Conservation (phyloP, 768 basidiomycete genomes). For the Pholiota conissans region DNA sequence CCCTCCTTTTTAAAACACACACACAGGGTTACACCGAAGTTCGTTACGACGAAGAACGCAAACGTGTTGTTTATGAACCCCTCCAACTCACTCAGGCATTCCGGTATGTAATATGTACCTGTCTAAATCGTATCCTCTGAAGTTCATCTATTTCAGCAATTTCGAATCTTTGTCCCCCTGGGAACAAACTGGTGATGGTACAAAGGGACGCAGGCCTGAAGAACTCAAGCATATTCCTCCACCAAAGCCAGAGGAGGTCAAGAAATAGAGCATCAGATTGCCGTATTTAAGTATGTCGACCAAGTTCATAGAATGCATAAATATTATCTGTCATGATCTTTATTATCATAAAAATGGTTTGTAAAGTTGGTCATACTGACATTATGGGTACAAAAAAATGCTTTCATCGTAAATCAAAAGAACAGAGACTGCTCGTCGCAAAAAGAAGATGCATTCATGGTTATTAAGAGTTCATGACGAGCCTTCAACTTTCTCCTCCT, state of each 20-base stretch:
- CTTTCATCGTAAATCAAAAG: too few relatives aligned
- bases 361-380: constrained; percentile 1
- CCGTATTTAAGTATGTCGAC: neutral
- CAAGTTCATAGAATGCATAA: neutral
- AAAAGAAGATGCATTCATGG: neutral
- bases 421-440: too few relatives aligned
- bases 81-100: constrained; percentile 97
- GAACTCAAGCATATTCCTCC: constrained; percentile 76
- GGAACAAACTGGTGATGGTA: constrained; percentile 86
- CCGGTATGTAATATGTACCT: constrained; percentile 53
- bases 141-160: constrained; percentile 56
- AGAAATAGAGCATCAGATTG: constrained; percentile 55
- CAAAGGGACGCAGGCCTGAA: constrained; percentile 53
- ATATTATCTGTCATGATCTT: constrained; percentile 10
- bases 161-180: constrained; percentile 92
- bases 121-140: neutral
- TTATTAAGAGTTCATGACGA: constrained; percentile 15
- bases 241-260: constrained; percentile 75
- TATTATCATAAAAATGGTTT: constrained; percentile 8
- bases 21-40: constrained; percentile 95
- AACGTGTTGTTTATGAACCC: constrained; percentile 97
- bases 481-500: constrained; percentile 26
- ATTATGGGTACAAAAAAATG: neutral
- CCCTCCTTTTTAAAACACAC: neutral
- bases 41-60: constrained; percentile 96